Percentiles rank a stretch among this genome's conserved stretches.
These are phyloP conservation scores for Metarhizium guizhouense DNA, from an alignment of 2,329 filamentous ascomycete genomes.

Conservation along the genomic window DNA sequence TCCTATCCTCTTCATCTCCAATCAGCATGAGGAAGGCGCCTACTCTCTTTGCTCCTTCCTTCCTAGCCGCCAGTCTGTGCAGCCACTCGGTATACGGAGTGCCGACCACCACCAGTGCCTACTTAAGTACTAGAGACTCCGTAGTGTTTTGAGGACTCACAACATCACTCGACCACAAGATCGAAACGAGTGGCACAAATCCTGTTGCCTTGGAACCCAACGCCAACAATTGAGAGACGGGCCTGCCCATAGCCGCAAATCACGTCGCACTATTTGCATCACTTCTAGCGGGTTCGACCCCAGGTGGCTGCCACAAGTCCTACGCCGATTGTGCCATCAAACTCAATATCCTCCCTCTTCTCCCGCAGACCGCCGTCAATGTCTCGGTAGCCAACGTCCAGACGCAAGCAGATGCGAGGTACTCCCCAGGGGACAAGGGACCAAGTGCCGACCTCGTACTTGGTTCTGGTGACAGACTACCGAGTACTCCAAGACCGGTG, in stretches of 20 bases:
- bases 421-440: background rate
- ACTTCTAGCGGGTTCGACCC: background rate
- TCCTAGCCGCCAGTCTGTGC: background rate
- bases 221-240: background rate
- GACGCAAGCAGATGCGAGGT: background rate
- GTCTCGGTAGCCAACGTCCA: background rate
- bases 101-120: background rate
- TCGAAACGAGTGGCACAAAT: background rate
- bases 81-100: background rate
- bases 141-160: background rate
- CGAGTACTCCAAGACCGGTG: background rate
- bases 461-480: background rate
- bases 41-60: too few species aligned
- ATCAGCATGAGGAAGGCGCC: too few species aligned
- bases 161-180: background rate
- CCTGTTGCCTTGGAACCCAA: background rate
- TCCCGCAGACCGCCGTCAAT: background rate
- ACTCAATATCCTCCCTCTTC: background rate
- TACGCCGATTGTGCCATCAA: background rate
- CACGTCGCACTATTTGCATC: background rate
- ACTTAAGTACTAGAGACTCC: background rate
- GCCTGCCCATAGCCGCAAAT: background rate
- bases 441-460: background rate
- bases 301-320: background rate
- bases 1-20: too few species aligned